These are phyloP conservation scores for Pneumocystis carinii DNA, from an alignment of 1,139 yeast genomes.

Conservation along the genomic window DNA sequence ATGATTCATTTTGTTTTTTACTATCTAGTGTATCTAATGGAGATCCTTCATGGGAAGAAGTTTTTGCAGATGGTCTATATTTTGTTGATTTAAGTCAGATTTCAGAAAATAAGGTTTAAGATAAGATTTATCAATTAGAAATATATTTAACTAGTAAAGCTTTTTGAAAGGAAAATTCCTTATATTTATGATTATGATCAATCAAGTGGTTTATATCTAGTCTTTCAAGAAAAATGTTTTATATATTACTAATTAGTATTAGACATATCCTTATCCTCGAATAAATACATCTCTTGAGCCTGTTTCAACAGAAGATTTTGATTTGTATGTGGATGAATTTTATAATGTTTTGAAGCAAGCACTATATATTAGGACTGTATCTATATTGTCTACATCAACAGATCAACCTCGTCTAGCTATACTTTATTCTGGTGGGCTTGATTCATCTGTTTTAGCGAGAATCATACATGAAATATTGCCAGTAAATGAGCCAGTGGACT, in stretches of 20 bases:
- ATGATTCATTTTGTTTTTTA: conserved; percentile 22
- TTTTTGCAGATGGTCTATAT: conserved; percentile 21
- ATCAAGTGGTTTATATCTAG: neutral
- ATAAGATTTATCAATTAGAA: neutral
- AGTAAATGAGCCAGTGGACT: conserved; percentile 34
- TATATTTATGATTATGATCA: neutral
- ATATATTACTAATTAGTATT: neutral
- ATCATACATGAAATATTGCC: conserved; percentile 25
- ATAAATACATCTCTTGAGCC: neutral
- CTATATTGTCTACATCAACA: conserved; percentile 6
- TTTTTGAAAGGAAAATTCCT: neutral
- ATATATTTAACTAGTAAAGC: neutral
- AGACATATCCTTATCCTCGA: neutral
- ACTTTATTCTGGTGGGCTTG: conserved; percentile 86
- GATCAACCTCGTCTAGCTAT: conserved; percentile 30
- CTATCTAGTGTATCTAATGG: conserved; percentile 21
- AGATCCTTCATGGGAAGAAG: conserved; percentile 18
- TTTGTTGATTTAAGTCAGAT: conserved; percentile 15
- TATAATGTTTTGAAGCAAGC: conserved; percentile 6
- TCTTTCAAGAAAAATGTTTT: neutral
- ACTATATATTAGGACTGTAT: conserved; percentile 11
- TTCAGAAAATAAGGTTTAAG: neutral
- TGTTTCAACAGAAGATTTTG: neutral
- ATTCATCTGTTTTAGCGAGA: conserved; percentile 63
- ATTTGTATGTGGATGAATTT: neutral